Evolutionary conservation across 108 stramenopile genomes (phyloP).

Genomic region (Nitzschia inconspicua): DNA sequence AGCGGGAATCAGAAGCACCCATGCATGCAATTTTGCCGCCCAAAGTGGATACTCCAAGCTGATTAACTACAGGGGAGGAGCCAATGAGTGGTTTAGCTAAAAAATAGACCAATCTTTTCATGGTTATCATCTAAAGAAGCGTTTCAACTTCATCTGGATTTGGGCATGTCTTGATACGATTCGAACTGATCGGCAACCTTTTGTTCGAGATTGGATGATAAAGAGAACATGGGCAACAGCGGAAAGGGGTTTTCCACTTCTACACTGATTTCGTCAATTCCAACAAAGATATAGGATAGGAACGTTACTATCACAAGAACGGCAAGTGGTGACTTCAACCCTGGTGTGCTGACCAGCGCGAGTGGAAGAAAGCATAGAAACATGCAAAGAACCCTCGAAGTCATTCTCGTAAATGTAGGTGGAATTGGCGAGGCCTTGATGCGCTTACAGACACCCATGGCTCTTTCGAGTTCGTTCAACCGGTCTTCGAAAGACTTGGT

Average conservation of each 20-base stretch:
- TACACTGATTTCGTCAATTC: constrained; percentile 48
- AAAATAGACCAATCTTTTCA: not conserved
- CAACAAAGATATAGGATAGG: constrained; percentile 38
- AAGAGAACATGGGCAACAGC: constrained; percentile 31
- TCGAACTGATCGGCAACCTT: constrained; percentile 19
- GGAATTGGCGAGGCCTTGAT: constrained; percentile 43
- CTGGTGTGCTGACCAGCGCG: constrained; percentile 24
- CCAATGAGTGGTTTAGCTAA: constrained; percentile 80
- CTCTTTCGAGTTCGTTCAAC: constrained; percentile 23
- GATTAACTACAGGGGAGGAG: constrained; percentile 68
- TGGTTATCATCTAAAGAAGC: too few species aligned
- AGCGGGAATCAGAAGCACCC: constrained; percentile 58
- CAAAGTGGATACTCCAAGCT: constrained; percentile 66
- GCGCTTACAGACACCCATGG: constrained; percentile 26
- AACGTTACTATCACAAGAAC: constrained; percentile 24
- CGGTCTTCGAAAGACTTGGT: constrained; percentile 19
- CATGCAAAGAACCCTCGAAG: constrained; percentile 35
- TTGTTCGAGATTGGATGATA: constrained; percentile 17
- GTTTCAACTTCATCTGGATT: too few species aligned
- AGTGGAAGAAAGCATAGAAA: constrained; percentile 41
- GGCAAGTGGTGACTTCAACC: constrained; percentile 17
- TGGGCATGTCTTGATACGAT: not conserved
- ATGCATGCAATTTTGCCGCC: constrained; percentile 60
- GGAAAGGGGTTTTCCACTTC: constrained; percentile 48
- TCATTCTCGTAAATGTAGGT: constrained; percentile 45